Evolutionary conservation across 106 monocot species (phyloP).

Genomic region (Phalaenopsis aphrodite): DNA sequence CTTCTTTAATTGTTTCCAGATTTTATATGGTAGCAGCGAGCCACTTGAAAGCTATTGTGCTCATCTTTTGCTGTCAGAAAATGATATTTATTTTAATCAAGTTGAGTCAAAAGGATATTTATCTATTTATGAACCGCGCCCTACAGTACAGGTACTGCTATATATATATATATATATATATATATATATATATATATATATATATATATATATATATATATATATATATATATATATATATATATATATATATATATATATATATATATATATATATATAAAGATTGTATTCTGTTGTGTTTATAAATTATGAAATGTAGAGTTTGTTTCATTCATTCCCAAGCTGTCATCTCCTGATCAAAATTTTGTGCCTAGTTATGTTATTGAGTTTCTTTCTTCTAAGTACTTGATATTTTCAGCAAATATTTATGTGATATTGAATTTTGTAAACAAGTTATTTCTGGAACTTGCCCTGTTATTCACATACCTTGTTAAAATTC

Average conservation of each 20-base stretch:
- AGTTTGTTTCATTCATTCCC: not conserved
- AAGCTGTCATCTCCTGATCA: not conserved
- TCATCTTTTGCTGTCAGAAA: conserved; percentile 77
- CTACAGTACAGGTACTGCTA: conserved; percentile 51
- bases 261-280: not conserved
- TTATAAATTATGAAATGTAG: not conserved
- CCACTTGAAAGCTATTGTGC: conserved; percentile 91
- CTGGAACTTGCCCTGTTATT: not conserved
- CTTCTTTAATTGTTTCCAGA: conserved; percentile 26
- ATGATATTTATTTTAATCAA: conserved; percentile 78
- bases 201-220: not conserved
- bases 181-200: too few species aligned
- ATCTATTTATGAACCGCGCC: conserved; percentile 72
- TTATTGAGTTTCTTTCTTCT: too few species aligned
- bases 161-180: not conserved
- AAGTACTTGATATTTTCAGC: not conserved
- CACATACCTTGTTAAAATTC: not conserved
- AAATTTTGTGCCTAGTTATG: too few species aligned
- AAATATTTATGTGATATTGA: not conserved
- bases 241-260: conserved; percentile 10
- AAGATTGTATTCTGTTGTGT: not conserved
- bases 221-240: not conserved
- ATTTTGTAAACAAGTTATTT: not conserved
- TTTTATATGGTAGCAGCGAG: conserved; percentile 71
- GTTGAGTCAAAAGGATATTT: conserved; percentile 57